Base-by-base conservation (phyloP, 352 stramenopile species). In the Globisporangium abappressorium region DNA sequence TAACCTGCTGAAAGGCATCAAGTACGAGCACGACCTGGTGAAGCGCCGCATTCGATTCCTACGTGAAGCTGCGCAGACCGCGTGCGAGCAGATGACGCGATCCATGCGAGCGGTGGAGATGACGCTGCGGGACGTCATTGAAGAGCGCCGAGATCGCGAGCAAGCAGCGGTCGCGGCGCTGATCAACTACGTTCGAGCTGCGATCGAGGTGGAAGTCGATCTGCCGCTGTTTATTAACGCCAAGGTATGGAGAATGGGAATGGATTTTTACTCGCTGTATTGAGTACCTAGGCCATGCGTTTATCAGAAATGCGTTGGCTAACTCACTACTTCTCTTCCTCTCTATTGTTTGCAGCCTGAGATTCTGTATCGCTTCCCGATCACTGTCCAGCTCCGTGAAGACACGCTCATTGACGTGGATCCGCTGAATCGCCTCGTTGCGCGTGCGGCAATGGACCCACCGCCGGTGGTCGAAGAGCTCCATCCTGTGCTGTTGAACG, bases 1-100 rank as follows among this genome's bases (percentile, higher is more conserved):
- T 12, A 94, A 94, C 33, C 70, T 90, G 51, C 49, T 84, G 24
- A 81, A 79, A 43, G 83, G 80, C 33, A 72, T 91, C 59, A 72
- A 69, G 33, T 92, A 89, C 65, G 84, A 95, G 57, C 77, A 88
- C 49, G 74, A 78, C 6, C 60, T 87, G 8, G 79, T 92, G 49
- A 60, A 77, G 58, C 69, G 72, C 2, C 82, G 85, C 4, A 75
- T 95, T 14, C 60, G 67, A 2, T 87, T 74, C 38, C 72, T 95
- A 18, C 76, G 82, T 41, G 73, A 85, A 22, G 68, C 69, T 5
- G 69, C 75, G 1, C 66, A 86, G n/a, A 75, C 64, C 7, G 71
- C 69, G n/a, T 78, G 80, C 34, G 79, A 90, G 11, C 72, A 88
- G 62, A 72, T 90, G 1, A 73, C 65, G 18, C 69, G 73, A 6